Evolutionary conservation across 805 yeast genomes (phyloP).

Genomic region (Komagataella kurtzmanii): DNA sequence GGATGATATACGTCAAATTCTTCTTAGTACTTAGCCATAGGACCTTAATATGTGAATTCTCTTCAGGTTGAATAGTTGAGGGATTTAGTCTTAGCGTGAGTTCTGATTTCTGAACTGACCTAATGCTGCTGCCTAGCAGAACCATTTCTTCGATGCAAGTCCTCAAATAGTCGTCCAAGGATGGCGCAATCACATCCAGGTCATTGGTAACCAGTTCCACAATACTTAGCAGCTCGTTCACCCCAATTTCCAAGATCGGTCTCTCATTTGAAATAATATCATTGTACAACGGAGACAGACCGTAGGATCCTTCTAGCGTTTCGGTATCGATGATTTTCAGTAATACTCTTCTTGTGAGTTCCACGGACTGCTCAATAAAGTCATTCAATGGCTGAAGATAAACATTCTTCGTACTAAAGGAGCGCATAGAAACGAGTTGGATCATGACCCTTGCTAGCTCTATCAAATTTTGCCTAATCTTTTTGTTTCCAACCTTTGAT

Average conservation of each 20-base stretch:
- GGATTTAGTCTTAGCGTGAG: background rate
- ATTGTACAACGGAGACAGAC: conserved; percentile 44
- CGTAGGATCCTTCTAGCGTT: conserved; percentile 46
- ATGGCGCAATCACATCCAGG: conserved; percentile 28
- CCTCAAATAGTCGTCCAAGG: conserved; percentile 30
- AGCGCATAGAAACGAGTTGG: conserved; percentile 56
- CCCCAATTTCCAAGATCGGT: conserved; percentile 29
- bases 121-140: background rate
- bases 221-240: conserved; percentile 29
- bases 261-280: conserved; percentile 42
- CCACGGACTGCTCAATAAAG: conserved; percentile 39
- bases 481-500: conserved; percentile 13
- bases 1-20: conserved; percentile 67
- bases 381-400: conserved; percentile 75
- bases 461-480: conserved; percentile 31
- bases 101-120: background rate
- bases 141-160: conserved; percentile 3
- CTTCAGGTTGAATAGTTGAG: conserved; percentile 4
- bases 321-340: conserved; percentile 35
- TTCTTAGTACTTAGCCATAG: conserved; percentile 69
- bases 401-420: conserved; percentile 47
- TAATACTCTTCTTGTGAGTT: conserved; percentile 30
- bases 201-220: conserved; percentile 27
- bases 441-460: conserved; percentile 44
- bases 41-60: conserved; percentile 44